Conservation (phyloP, 345 rosid genomes). For the Salix koriyanagi region DNA sequence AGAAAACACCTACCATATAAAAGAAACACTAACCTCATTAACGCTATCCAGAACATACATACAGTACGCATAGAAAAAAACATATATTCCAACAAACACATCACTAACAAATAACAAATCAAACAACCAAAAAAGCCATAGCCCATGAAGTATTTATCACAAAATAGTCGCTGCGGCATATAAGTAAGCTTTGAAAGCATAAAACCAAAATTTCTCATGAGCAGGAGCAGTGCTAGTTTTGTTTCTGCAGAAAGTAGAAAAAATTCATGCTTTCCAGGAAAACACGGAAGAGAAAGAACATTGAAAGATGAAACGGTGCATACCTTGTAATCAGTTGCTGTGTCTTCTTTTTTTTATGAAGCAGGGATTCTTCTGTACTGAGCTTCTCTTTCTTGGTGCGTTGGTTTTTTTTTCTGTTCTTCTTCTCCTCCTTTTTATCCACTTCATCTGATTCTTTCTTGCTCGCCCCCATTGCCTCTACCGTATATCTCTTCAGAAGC, state of each 20-base stretch:
- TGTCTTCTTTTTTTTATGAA: not conserved
- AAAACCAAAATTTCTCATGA: not conserved
- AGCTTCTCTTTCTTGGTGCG: not conserved
- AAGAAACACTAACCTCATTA: not conserved
- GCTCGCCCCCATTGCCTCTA: not conserved
- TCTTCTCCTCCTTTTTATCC: not conserved
- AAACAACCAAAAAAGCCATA: not conserved
- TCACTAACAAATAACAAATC: not conserved
- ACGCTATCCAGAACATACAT: not conserved
- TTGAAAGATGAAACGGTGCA: not conserved
- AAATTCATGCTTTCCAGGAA: not conserved
- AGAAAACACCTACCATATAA: constrained; percentile 31
- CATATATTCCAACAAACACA: not conserved
- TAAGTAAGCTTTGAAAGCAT: not conserved
- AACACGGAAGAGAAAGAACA: not conserved
- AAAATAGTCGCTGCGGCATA: not conserved
- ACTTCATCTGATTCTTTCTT: not conserved
- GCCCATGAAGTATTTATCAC: not conserved
- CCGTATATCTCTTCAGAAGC: not conserved
- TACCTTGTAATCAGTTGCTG: not conserved
- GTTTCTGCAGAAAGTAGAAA: not conserved
- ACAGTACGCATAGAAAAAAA: not conserved
- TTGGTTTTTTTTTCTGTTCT: not conserved
- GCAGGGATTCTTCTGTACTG: not conserved
- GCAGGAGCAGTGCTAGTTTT: not conserved